A percentile compares a stretch with the other conserved stretches of the same genome.
phyloP scores from a whole-genome alignment of 768 basidiomycete genomes.

The Hericium coralloides region DNA sequence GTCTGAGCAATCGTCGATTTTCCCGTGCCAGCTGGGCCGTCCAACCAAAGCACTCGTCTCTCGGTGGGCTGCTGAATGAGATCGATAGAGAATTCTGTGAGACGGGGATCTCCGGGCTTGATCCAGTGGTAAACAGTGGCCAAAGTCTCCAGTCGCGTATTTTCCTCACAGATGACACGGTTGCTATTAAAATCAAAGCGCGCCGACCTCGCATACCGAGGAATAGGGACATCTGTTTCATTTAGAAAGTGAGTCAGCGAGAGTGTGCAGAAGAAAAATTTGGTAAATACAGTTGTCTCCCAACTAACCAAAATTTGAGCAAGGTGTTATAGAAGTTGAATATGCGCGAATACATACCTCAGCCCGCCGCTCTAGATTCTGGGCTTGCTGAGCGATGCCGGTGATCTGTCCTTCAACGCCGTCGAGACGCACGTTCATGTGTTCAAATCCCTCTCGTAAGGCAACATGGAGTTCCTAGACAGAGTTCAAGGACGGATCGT shows the following conservation, averaged over 20 bases:
- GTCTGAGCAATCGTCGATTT: not conserved
- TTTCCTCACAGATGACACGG: not conserved
- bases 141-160: not conserved
- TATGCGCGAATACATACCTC: not conserved
- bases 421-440: not conserved
- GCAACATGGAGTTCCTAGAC: not conserved
- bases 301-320: not conserved
- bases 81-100: not conserved
- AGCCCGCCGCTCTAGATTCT: not conserved
- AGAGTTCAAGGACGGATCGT: not conserved
- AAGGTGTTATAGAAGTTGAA: not conserved
- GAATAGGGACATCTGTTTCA: not conserved
- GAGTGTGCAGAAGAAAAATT: not conserved
- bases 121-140: not conserved
- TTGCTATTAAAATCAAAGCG: not conserved
- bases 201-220: not conserved
- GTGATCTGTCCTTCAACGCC: too few relatives aligned
- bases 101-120: not conserved
- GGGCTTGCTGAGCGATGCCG: not conserved
- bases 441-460: not conserved
- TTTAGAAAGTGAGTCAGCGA: not conserved
- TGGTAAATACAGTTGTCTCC: not conserved
- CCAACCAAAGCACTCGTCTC: not conserved
- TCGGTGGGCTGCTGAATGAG: not conserved
- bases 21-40: not conserved